phyloP scores from a whole-genome alignment of 176 grass and related monocot genomes.

The Triticum aestivum region IWGSC_CS_RefSeq_v2.1 NC_057805.1:96104625-96105124 shows the following conservation, averaged over 20 bases:
- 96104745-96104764: slow-evolving; percentile 12
- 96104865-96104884: neutral
- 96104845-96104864: neutral
- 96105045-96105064: slow-evolving; percentile 13
- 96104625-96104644: neutral
- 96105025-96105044: slow-evolving; percentile 35
- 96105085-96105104: slow-evolving; percentile 36
- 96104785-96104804: neutral
- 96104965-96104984: neutral
- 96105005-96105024: neutral
- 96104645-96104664: neutral
- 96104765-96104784: neutral
- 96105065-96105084: slow-evolving; percentile 25
- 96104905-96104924: neutral
- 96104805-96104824: neutral
- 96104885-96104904: neutral
- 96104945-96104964: neutral
- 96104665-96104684: neutral
- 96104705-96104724: neutral
- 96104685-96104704: neutral
- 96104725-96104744: neutral
- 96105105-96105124: slow-evolving; percentile 19
- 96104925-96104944: neutral
- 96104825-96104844: neutral
- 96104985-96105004: slow-evolving; percentile 26